phyloP scores from a whole-genome alignment of 495 filamentous ascomycete species.

The Xylaria longipes region DNA sequence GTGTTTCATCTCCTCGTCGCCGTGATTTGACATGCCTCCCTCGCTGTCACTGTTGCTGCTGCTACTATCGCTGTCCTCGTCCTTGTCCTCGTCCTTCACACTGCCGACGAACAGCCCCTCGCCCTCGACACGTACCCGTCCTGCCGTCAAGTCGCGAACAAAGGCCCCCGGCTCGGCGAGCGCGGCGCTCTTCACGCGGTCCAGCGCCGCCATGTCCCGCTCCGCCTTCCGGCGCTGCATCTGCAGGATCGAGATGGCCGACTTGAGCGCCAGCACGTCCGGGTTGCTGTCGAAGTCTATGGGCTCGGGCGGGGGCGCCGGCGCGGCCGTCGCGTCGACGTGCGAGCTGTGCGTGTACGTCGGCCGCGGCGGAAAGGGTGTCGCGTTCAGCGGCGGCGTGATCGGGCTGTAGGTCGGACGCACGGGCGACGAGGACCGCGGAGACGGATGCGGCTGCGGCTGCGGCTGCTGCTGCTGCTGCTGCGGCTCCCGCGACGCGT shows the following conservation, averaged over 20 bases:
- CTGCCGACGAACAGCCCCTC: slow-evolving; percentile 36
- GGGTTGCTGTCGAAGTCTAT: slow-evolving; percentile 80
- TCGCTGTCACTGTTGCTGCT: slow-evolving; percentile 28
- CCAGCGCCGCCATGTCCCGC: slow-evolving; percentile 71
- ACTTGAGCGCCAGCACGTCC: slow-evolving; percentile 81
- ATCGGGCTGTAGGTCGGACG: slow-evolving; percentile 54
- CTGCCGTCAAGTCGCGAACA: slow-evolving; percentile 63
- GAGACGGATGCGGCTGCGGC: slow-evolving; percentile 16
- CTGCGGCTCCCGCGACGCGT: slow-evolving; percentile 14
- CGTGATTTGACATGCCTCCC: slow-evolving; percentile 22
- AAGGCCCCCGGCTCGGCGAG: slow-evolving; percentile 73
- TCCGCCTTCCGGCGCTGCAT: slow-evolving; percentile 77
- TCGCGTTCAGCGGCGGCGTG: slow-evolving; percentile 47
- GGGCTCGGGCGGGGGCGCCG: slow-evolving; percentile 64
- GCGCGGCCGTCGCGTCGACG: slow-evolving; percentile 44
- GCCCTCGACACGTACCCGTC: slow-evolving; percentile 51
- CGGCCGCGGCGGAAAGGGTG: slow-evolving; percentile 36
- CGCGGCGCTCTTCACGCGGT: slow-evolving; percentile 67
- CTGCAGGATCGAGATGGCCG: slow-evolving; percentile 81
- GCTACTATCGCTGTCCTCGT: slow-evolving; percentile 34
- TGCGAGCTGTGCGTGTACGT: slow-evolving; percentile 51
- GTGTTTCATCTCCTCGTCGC: slow-evolving; percentile 17
- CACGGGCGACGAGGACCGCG: slow-evolving; percentile 40
- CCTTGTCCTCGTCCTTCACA: slow-evolving; percentile 42
- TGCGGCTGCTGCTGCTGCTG: slow-evolving; percentile 12